These are phyloP conservation scores for Ogataea neopini DNA, from an alignment of 805 yeast species.

Conservation along the genomic window DNA sequence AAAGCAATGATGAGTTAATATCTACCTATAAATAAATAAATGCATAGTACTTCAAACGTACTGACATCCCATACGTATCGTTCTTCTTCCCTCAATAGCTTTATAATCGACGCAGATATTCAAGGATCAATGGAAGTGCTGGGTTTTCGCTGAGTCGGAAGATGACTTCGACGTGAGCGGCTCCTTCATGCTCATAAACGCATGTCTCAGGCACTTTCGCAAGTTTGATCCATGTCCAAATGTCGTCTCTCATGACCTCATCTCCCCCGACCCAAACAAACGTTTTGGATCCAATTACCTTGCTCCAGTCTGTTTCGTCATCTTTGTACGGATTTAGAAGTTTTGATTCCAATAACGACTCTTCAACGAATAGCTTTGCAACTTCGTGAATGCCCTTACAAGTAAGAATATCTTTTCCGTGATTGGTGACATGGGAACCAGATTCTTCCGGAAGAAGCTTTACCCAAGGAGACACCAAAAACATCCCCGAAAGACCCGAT, in stretches of 20 bases:
- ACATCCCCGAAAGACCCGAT: neutral
- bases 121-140: no score
- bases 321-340: constrained; percentile 9
- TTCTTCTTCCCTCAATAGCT: no score
- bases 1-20: no score
- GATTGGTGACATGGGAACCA: neutral
- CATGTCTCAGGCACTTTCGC: constrained; percentile 1
- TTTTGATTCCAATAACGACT: constrained; percentile 7
- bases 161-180: no score
- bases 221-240: neutral
- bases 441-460: constrained; percentile 2
- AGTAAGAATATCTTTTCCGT: constrained; percentile 7
- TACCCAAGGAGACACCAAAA: constrained; percentile 8
- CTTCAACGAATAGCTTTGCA: constrained; percentile 5
- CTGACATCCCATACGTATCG: no score
- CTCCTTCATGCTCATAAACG: constrained; percentile 1
- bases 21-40: no score
- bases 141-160: no score
- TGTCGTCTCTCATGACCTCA: constrained; percentile 10
- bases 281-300: constrained; percentile 1
- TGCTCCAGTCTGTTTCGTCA: constrained; percentile 3
- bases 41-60: no score
- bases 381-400: neutral
- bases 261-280: constrained; percentile 6
- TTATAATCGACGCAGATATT: no score